Base-by-base conservation (phyloP, 345 rosid species). In the Erucastrum elatum region DNA sequence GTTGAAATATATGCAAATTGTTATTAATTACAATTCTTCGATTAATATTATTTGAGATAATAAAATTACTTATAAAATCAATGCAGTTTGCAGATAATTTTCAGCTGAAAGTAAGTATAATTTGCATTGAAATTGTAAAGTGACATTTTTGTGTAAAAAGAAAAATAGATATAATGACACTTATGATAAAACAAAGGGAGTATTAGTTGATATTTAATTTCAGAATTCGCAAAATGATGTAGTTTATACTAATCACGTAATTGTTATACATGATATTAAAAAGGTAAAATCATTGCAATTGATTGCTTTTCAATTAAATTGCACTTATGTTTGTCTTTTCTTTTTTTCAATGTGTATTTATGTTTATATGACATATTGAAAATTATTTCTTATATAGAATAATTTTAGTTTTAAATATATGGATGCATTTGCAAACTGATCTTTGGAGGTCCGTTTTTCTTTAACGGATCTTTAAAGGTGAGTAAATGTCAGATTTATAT, bases 401-500 rank as follows among this genome's bases (percentile, higher is more conserved):
- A 21, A 21, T 58, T 70, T 64, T 16, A 55, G 67, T 29, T 5
- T 30, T 17, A 15, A 7, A 27, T 16, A 35, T 16, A 56, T 66
- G 12, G 3, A 64, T 3, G 51, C 21, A 8, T 35, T 25, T 34
- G 26, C 56, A 75, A 53, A 3, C 29, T 61, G 35, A 72, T 72
- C 63, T 66, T 12, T 17, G 25, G 63, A 29, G 31, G 21, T 21
- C 21, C 21, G 21, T 21, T 21, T 21, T 21, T 21, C 21, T 21
- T 21, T 21, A 21, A 21, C 21, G 21, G 21, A 21, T 21, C 31
- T 4, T 29, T 29, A 4, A 4, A 66, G 44, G 56, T 59, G 61
- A 63, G 26, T 72, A 67, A 59, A 72, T 72, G 77, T 78, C 68
- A 60, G 58, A 72, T 66, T 66, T 60, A 9, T 64, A 49, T 17